Conservation (phyloP, 73 alveolate genomes). For the Halteria grandinella region DNA sequence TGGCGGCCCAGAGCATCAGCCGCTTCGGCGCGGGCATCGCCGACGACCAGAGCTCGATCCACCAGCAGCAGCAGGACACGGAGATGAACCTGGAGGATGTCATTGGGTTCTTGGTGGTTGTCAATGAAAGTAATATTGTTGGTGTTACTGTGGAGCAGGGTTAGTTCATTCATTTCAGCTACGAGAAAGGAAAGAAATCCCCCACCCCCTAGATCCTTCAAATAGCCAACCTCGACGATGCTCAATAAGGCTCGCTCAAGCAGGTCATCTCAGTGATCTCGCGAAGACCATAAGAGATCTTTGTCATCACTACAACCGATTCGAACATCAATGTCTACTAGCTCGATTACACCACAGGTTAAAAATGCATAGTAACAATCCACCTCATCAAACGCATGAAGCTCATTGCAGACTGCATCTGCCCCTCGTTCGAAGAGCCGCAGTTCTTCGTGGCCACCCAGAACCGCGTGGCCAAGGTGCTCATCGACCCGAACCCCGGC, state of each 20-base stretch:
- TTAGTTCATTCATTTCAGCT: conserved; percentile 12
- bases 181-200: not conserved
- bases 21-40: conserved; percentile 16
- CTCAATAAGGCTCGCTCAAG: not conserved
- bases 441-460: conserved; percentile 6
- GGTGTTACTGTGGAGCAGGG: conserved; percentile 28
- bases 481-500: not conserved
- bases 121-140: not conserved
- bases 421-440: conserved; percentile 41
- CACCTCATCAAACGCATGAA: conserved; percentile 25
- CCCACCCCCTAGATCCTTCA: not conserved
- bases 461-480: conserved; percentile 20
- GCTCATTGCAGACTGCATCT: conserved; percentile 23
- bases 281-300: conserved; percentile 12
- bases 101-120: conserved; percentile 19
- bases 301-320: conserved; percentile 17
- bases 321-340: not conserved
- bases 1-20: not conserved
- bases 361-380: conserved; percentile 2
- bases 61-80: not conserved
- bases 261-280: conserved; percentile 25
- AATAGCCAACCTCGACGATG: not conserved
- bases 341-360: too few relatives aligned
- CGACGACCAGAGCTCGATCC: conserved; percentile 19
- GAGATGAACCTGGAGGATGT: conserved; percentile 12